Evolutionary conservation across 345 rosid genomes (phyloP), one percentile per base, ranked within the genome.

Genomic region (Diplotaxis tenuifolia): DNA sequence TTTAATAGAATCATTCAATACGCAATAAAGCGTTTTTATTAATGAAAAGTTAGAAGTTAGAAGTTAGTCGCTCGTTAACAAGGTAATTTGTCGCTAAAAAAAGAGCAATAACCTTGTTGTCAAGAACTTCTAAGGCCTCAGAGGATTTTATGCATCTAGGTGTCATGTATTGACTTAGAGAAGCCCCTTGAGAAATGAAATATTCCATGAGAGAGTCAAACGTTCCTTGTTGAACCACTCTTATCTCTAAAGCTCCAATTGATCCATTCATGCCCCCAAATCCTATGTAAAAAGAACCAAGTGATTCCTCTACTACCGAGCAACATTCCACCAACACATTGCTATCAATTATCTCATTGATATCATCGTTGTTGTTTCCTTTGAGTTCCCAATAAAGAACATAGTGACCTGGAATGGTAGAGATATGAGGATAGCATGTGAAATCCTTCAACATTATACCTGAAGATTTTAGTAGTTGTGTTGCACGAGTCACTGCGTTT

Each of bases 151-250:
- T 86, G 78, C 88, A 88, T 54, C 87, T 78, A 0, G 96, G 88
- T 11, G 87, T 84, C 77, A 88, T 90, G 83, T 88, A 88, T 60
- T 90, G 93, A 74, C 73, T 82, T 15, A 83, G 78, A 2, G 91
- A 88, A 45, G 88, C 87, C 0, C 93, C 93, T 49, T 78, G 84
- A 11, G 84, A 79, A 8, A 86, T 78, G 36, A 87, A 86, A 15
- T 77, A 81, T 65, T 86, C 93, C 93, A 88, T 86, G 29, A 87
- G 77, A 1, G 85, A 88, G 53, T 87, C 89, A 49, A 89, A 89
- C 20, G 85, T 78, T 55, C 91, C 90, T 10, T 74, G 75, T 47
- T 38, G 79, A 62, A 88, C 93, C 40, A 89, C 85, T 31, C 86
- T 88, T 47, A 88, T 83, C 82, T 88, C 91, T 3, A 88, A 21